A percentile compares a stretch with the other conserved stretches of the same genome.
Conservation (phyloP, 1,284 basidiomycete genomes). For the Tilletia caries region DNA sequence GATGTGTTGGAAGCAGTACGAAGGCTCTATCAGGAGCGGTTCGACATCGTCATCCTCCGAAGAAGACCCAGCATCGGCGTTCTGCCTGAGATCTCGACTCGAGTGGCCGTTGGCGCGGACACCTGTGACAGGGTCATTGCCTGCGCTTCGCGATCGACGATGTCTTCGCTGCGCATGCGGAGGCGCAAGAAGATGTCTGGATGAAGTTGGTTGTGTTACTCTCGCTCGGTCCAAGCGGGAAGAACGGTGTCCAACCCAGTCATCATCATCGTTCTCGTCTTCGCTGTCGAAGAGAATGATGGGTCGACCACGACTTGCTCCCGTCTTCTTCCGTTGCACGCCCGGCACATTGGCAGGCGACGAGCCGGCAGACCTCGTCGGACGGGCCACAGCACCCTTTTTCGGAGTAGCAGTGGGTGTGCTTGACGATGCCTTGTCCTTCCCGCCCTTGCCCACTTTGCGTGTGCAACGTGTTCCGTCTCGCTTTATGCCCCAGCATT, state of each 20-base stretch:
- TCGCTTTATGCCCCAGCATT: constrained; percentile 41
- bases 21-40: constrained; percentile 13
- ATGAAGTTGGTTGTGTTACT: too few relatives aligned
- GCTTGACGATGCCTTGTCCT: not conserved
- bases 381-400: not conserved
- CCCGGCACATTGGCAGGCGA: not conserved
- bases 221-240: not conserved
- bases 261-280: constrained; percentile 15
- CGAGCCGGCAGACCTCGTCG: not conserved
- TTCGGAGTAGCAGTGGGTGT: not conserved
- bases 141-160: constrained; percentile 2
- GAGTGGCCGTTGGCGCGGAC: not conserved
- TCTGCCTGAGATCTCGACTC: not conserved
- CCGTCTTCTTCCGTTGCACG: not conserved
- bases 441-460: constrained; percentile 9
- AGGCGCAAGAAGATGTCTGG: not conserved
- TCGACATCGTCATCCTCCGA: constrained; percentile 3
- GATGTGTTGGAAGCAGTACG: constrained; percentile 36
- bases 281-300: constrained; percentile 18
- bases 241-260: not conserved
- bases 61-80: not conserved
- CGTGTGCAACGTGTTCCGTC: constrained; percentile 34
- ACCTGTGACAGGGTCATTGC: not conserved
- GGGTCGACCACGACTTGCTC: constrained; percentile 10
- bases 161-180: not conserved